Evolutionary conservation across 371 early-diverging fungal genomes (phyloP).

Genomic region (Funneliformis caledonium): DNA sequence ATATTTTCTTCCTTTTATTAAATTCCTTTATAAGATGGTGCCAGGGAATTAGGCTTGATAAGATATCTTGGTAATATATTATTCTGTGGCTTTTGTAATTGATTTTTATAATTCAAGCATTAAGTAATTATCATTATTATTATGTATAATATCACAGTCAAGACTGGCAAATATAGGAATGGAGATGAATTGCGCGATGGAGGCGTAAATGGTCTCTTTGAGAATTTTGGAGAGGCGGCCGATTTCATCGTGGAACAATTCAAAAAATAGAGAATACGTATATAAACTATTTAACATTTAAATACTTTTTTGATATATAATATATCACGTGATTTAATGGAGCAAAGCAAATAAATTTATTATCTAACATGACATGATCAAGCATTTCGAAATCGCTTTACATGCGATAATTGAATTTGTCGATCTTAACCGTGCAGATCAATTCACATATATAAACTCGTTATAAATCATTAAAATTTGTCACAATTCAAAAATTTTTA

Average conservation of each 20-base stretch:
- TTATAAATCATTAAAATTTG: too few species aligned
- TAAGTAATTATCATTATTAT: not conserved
- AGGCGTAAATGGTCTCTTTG: conserved; percentile 38
- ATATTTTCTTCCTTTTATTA: not conserved
- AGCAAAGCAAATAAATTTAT: too few species aligned
- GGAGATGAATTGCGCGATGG: conserved; percentile 66
- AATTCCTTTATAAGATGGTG: conserved; percentile 52
- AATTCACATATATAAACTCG: not conserved
- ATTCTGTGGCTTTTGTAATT: not conserved
- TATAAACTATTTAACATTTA: too few species aligned
- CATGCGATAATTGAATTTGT: not conserved
- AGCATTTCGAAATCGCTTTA: too few species aligned
- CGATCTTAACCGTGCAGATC: not conserved
- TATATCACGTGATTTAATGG: too few species aligned
- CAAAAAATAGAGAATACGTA: not conserved
- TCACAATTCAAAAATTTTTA: not conserved
- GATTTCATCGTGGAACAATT: conserved; percentile 9
- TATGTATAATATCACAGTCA: conserved; percentile 49
- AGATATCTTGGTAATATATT: conserved; percentile 62
- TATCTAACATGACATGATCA: too few species aligned
- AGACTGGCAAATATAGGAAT: conserved; percentile 82
- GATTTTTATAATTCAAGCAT: not conserved
- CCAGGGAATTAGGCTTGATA: conserved; percentile 68
- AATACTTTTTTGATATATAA: too few species aligned
- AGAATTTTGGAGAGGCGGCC: conserved; percentile 33